Base-by-base conservation (phyloP, 495 filamentous ascomycete species). In the Xylaria intraflava region DNA sequence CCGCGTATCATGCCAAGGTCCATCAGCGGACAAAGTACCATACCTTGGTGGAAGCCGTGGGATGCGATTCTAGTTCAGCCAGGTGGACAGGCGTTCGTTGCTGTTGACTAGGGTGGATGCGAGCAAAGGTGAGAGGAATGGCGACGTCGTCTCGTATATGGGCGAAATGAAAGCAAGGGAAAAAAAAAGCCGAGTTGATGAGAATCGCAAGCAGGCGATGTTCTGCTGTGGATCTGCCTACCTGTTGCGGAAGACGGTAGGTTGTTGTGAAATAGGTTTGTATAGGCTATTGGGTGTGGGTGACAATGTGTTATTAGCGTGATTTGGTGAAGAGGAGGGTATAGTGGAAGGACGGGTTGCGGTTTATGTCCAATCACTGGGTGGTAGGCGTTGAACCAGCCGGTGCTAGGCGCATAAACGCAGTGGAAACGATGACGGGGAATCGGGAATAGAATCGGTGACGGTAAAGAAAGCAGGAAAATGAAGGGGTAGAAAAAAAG, bases 251-350 rank as follows among this genome's bases (percentile, higher is more conserved):
- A 4, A 14, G 35, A n/a, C n/a, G n/a, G n/a, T n/a, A n/a, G n/a
- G n/a, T n/a, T n/a, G n/a, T n/a, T n/a, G n/a, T n/a, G n/a, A n/a
- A n/a, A n/a, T n/a, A n/a, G n/a, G n/a, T 38, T 22, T 26, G 22
- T 23, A 17, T 9, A 16, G 19, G 24, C n/a, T 51, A 38, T 50
- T 58, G 23, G 44, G 14, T 30, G 40, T 22, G 49, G 43, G 26
- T 38, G 44, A 53, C 46, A 58, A 53, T 38, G 43, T 22, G 36
- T 45, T n/a, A 52, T 23, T 45, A 55, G 17, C 38, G 41, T n/a
- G 22, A 19, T 24, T 44, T 45, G 41, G 38, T 33, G 29, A 51
- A 20, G 24, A 53, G 42, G 29, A 51, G n/a, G 39, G 27, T 26
- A 44, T 35, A 51, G 33, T 35, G 17, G 16, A 9, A 43, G 41